Percentiles rank a stretch among this genome's conserved stretches.
Evolutionary conservation across 164 flowering plant species (phyloP).

Genomic region (Dillenia turbinata): DNA sequence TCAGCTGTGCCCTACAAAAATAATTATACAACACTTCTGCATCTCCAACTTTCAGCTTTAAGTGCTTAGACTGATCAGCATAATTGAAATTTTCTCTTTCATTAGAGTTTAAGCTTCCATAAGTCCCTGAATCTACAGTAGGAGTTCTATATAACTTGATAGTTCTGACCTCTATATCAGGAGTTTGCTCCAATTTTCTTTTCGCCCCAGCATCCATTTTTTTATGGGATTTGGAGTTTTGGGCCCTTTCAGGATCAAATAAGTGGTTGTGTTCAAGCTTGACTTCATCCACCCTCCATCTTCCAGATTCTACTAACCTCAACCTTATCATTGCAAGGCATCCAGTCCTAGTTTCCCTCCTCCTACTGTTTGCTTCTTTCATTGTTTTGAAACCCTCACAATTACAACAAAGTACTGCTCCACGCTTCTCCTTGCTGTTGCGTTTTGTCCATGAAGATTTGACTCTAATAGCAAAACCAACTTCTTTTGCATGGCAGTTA

Average conservation of each 20-base stretch:
- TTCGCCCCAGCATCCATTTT: slow-evolving; percentile 40
- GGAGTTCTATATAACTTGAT: slow-evolving; percentile 43
- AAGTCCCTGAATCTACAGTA: slow-evolving; percentile 14
- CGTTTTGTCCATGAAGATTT: slow-evolving; percentile 67
- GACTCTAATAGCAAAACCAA: slow-evolving; percentile 63
- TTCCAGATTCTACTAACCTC: slow-evolving; percentile 54
- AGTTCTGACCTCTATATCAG: slow-evolving; percentile 48
- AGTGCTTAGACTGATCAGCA: slow-evolving; percentile 21
- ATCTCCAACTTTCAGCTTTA: slow-evolving; percentile 52
- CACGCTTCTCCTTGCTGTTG: slow-evolving; percentile 54
- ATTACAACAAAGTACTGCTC: slow-evolving; percentile 68
- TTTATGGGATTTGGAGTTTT: slow-evolving; percentile 57
- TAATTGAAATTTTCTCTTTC: slow-evolving; percentile 22
- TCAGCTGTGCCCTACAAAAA: slow-evolving; percentile 40
- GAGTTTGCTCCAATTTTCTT: slow-evolving; percentile 35
- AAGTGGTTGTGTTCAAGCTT: slow-evolving; percentile 69
- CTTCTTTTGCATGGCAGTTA: slow-evolving; percentile 51
- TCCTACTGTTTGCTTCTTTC: slow-evolving; percentile 52
- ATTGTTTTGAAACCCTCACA: slow-evolving; percentile 62
- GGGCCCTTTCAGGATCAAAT: slow-evolving; percentile 57
- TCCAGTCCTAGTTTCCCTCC: slow-evolving; percentile 69
- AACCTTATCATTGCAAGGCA: slow-evolving; percentile 71
- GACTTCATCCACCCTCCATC: slow-evolving; percentile 66
- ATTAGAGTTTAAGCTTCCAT: slow-evolving; percentile 24
- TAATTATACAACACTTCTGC: slow-evolving; percentile 31